Percentiles rank a stretch among this genome's conserved stretches.
These are phyloP conservation scores for Yamadazyma membranifaciens DNA, from an alignment of 1,139 yeast species.

Conservation along the genomic window DNA sequence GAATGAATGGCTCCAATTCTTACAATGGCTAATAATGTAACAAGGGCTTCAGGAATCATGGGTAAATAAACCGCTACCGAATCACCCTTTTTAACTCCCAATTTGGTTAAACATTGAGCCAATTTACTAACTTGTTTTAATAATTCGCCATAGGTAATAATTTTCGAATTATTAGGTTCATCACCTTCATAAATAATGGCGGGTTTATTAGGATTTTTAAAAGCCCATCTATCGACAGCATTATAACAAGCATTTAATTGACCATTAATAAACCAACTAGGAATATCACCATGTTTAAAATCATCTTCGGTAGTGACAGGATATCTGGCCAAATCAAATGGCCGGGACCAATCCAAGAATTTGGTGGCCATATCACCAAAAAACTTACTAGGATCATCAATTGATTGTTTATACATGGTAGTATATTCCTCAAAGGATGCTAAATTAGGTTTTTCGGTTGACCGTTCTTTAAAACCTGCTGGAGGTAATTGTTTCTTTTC, in stretches of 20 bases:
- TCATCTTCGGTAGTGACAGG: conserved; percentile 51
- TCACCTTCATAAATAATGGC: conserved; percentile 85
- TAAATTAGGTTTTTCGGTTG: conserved; percentile 48
- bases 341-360: conserved; percentile 60
- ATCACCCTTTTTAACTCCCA: conserved; percentile 79
- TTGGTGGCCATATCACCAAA: conserved; percentile 62
- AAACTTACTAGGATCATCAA: conserved; percentile 62
- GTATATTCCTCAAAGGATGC: conserved; percentile 56
- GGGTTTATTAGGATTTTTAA: conserved; percentile 63
- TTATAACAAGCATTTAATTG: conserved; percentile 76
- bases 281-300: conserved; percentile 63
- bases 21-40: conserved; percentile 69
- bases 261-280: conserved; percentile 79
- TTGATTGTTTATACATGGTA: conserved; percentile 61
- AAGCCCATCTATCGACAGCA: conserved; percentile 79
- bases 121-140: conserved; percentile 66
- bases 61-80: conserved; percentile 85
- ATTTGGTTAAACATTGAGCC: conserved; percentile 62
- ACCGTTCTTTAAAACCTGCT: conserved; percentile 53
- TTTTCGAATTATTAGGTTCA: conserved; percentile 64
- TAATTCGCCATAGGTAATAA: conserved; percentile 68
- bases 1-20: conserved; percentile 83
- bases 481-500: conserved; percentile 51
- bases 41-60: conserved; percentile 80
- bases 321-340: conserved; percentile 57